These are phyloP conservation scores for Saccharomycopsis lassenensis DNA, from an alignment of 805 yeast genomes.

Conservation along the genomic window DNA sequence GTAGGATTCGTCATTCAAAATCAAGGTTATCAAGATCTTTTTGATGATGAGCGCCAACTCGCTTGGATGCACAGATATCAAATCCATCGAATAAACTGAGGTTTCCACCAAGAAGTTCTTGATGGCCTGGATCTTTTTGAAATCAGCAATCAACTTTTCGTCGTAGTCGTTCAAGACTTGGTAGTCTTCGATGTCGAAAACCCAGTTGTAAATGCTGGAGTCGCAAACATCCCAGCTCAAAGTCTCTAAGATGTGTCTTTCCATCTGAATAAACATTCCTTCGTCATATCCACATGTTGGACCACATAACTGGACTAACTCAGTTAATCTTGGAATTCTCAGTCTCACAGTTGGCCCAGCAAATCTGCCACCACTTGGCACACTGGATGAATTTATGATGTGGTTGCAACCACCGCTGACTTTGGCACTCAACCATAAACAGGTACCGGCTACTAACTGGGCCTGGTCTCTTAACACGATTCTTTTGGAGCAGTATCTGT, in stretches of 20 bases:
- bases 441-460: slow-evolving; percentile 83
- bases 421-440: slow-evolving; percentile 88
- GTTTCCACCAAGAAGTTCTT: slow-evolving; percentile 16
- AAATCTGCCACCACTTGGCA: slow-evolving; percentile 49
- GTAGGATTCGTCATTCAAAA: slow-evolving; percentile 36
- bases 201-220: slow-evolving; percentile 36
- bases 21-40: slow-evolving; percentile 33
- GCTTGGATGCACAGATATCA: slow-evolving; percentile 14
- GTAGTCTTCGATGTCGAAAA: slow-evolving; percentile 35
- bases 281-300: slow-evolving; percentile 47
- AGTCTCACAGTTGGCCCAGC: slow-evolving; percentile 64
- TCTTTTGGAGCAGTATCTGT: slow-evolving; percentile 82
- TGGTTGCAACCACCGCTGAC: slow-evolving; percentile 68
- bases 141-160: slow-evolving; percentile 18
- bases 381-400: slow-evolving; percentile 38
- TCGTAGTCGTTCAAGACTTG: slow-evolving; percentile 39
- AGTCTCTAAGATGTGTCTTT: slow-evolving; percentile 59
- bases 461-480: slow-evolving; percentile 78
- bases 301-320: slow-evolving; percentile 64
- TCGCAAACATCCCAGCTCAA: slow-evolving; percentile 61
- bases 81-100: slow-evolving; percentile 13
- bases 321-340: slow-evolving; percentile 62
- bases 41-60: slow-evolving; percentile 19
- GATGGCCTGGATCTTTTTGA: slow-evolving; percentile 12
- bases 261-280: slow-evolving; percentile 67